Evolutionary conservation across 208 protist genomes (phyloP).

Genomic region (Acanthamoeba royreba): DNA sequence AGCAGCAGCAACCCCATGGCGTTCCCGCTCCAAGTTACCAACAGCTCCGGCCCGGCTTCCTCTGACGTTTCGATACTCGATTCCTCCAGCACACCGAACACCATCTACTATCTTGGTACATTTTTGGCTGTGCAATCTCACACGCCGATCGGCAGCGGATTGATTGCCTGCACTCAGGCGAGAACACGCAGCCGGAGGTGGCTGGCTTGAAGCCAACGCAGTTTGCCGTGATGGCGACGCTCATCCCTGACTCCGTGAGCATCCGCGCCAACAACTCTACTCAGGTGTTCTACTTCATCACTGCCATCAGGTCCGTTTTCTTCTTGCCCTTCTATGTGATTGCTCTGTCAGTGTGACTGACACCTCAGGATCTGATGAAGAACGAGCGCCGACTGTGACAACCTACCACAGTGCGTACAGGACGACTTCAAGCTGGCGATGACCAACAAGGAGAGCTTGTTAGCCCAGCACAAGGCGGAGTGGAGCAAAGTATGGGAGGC

Average conservation of each 20-base stretch:
- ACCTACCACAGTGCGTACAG: no score
- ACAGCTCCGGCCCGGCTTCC: not conserved
- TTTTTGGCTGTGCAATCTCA: no score
- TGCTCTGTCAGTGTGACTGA: not conserved
- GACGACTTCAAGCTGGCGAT: not conserved
- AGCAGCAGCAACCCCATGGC: not conserved
- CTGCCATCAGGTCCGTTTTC: not conserved
- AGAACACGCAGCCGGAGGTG: no score
- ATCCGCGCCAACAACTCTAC: not conserved
- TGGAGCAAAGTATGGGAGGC: not conserved
- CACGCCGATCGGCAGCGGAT: no score
- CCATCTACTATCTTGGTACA: no score
- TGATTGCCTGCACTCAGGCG: no score
- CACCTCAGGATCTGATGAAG: no score
- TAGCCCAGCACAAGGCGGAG: not conserved
- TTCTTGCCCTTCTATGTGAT: not conserved
- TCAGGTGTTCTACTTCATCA: not conserved
- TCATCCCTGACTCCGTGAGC: not conserved
- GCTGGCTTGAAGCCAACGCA: not conserved
- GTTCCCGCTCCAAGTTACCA: not conserved
- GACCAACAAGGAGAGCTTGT: not conserved
- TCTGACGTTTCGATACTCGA: not conserved
- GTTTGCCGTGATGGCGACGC: not conserved
- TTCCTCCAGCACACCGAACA: not conserved
- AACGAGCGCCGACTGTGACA: no score